These are phyloP conservation scores for Tetracladium setigerum DNA, from an alignment of 495 filamentous ascomycete species.

Conservation along the genomic window DNA sequence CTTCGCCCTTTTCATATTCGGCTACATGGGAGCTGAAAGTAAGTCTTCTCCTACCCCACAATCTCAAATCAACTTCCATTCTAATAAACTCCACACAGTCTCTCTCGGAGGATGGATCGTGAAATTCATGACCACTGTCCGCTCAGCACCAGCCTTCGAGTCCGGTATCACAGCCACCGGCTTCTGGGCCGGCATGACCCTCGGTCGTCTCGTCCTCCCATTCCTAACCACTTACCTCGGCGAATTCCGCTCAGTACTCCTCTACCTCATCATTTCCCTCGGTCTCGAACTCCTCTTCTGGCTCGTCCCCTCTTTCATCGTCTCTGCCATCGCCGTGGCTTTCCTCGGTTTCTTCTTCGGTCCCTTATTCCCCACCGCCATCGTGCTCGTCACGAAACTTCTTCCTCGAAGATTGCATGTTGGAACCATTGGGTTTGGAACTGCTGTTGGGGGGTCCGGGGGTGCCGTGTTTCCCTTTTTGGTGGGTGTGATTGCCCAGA, in stretches of 20 bases:
- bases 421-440: constrained; percentile 72
- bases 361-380: constrained; percentile 70
- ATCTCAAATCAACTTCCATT: too few species aligned
- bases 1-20: constrained; percentile 65
- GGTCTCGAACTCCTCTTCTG: constrained; percentile 72
- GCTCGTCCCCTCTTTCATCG: constrained; percentile 70
- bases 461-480: constrained; percentile 78
- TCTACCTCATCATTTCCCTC: constrained; percentile 55
- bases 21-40: constrained; percentile 69
- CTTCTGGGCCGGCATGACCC: constrained; percentile 78
- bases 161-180: constrained; percentile 76
- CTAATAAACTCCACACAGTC: constrained; percentile 31
- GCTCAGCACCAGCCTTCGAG: constrained; percentile 57
- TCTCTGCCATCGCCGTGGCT: constrained; percentile 63
- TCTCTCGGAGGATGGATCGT: constrained; percentile 84
- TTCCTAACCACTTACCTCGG: constrained; percentile 64
- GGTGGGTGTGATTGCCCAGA: constrained; percentile 69
- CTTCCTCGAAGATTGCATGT: constrained; percentile 74
- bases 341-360: constrained; percentile 76
- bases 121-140: constrained; percentile 72
- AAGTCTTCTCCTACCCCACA: too few species aligned
- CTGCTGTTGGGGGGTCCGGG: constrained; percentile 71
- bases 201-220: constrained; percentile 64
- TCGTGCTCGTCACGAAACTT: constrained; percentile 72
- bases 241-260: constrained; percentile 56